phyloP scores from a whole-genome alignment of 2,329 filamentous ascomycete species.

The Stenocarpella maydis region DNA sequence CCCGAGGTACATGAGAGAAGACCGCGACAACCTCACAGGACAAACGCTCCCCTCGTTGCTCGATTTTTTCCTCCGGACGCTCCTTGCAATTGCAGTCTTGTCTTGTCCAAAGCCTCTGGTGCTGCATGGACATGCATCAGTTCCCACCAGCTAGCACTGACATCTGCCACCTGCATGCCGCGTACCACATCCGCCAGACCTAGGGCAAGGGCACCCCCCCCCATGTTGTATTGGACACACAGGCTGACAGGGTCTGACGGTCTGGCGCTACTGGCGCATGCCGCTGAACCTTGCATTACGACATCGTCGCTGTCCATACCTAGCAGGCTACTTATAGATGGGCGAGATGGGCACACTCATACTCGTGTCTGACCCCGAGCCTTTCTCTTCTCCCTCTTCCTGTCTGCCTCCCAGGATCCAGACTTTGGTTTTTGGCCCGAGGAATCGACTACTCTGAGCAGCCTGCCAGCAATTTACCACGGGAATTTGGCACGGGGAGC shows the following conservation, averaged over 20 bases:
- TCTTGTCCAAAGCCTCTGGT: neutral
- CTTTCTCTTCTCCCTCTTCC: neutral
- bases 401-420: neutral
- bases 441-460: neutral
- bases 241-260: neutral
- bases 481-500: too few relatives aligned
- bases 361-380: constrained; percentile 9
- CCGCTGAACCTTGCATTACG: constrained; percentile 21
- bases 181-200: neutral
- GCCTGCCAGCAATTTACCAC: neutral
- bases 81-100: neutral
- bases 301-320: neutral
- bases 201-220: constrained; percentile 7
- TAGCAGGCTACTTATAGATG: neutral
- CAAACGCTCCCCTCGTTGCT: neutral
- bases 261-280: constrained; percentile 5
- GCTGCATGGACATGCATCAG: neutral
- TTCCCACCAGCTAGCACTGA: neutral
- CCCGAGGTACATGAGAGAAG: neutral
- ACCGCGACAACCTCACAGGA: constrained; percentile 1
- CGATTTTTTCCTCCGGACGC: neutral
- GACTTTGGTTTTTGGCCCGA: neutral
- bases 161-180: neutral
- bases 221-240: constrained; percentile 19
- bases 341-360: neutral